A percentile compares a stretch with the other conserved stretches of the same genome.
Conservation (phyloP, 805 yeast genomes). For the Metschnikowia anglica region DNA sequence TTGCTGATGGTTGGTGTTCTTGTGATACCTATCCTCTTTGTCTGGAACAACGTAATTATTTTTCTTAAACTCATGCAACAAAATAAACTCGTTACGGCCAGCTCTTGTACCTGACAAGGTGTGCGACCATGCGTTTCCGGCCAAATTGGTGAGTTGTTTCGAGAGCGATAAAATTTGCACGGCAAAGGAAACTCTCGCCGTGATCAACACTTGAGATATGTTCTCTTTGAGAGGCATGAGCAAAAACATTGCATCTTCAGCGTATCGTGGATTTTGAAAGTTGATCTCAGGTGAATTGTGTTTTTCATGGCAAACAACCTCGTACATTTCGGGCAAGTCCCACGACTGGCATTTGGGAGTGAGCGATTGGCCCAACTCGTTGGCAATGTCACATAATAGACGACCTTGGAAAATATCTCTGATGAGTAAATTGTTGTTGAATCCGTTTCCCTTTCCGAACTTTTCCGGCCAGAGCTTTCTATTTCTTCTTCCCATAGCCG, state of each 20-base stretch:
- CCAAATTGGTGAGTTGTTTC: constrained; percentile 85
- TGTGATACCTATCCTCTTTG: constrained; percentile 51
- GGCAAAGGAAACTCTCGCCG: constrained; percentile 76
- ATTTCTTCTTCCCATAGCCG: constrained; percentile 77
- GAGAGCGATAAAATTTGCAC: constrained; percentile 86
- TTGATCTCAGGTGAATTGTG: constrained; percentile 69
- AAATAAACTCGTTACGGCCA: constrained; percentile 90
- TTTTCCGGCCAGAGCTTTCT: constrained; percentile 76
- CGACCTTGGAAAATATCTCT: constrained; percentile 82
- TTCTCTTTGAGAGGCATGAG: constrained; percentile 71
- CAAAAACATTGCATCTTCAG: constrained; percentile 65
- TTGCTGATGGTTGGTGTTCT: constrained; percentile 36
- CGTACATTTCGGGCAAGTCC: constrained; percentile 91
- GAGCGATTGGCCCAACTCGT: constrained; percentile 91
- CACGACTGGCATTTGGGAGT: constrained; percentile 91
- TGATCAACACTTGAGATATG: constrained; percentile 60
- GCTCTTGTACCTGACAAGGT: constrained; percentile 94
- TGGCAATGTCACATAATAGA: constrained; percentile 86
- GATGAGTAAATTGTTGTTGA: constrained; percentile 53
- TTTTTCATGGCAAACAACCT: constrained; percentile 66
- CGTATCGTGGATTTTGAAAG: constrained; percentile 61
- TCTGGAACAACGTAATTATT: constrained; percentile 87
- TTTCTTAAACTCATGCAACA: constrained; percentile 85
- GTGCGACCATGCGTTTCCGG: constrained; percentile 97
- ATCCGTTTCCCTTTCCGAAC: constrained; percentile 54